These are phyloP conservation scores for Penicillium fuscoglaucum DNA, from an alignment of 2,329 filamentous ascomycete species.

Conservation along the genomic window DNA sequence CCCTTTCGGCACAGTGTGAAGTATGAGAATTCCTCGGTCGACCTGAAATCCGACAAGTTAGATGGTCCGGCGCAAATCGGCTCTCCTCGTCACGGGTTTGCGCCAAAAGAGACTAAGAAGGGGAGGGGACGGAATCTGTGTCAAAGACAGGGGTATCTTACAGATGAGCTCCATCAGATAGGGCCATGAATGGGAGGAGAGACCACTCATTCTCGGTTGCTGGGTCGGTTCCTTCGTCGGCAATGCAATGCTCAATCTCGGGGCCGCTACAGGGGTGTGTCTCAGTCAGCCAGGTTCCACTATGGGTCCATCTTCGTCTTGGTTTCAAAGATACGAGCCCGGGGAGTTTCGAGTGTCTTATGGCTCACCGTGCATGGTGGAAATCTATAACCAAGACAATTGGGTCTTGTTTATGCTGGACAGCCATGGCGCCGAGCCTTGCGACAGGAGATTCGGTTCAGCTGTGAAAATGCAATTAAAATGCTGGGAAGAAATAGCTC, in stretches of 20 bases:
- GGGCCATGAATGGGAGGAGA: conserved; percentile 90
- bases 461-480: background rate
- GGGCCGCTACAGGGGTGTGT: conserved; percentile 65
- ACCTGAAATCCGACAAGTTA: conserved; percentile 32
- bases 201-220: conserved; percentile 85
- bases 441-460: conserved; percentile 1
- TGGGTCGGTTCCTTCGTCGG: conserved; percentile 73
- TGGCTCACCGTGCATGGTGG: conserved; percentile 65
- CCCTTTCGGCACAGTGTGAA: conserved; percentile 76
- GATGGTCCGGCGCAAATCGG: conserved; percentile 1
- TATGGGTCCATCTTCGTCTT: background rate
- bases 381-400: conserved; percentile 80
- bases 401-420: conserved; percentile 56
- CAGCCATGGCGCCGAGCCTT: conserved; percentile 30
- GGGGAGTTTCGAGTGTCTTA: background rate
- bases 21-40: conserved; percentile 96
- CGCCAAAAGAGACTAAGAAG: background rate
- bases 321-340: background rate
- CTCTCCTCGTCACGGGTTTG: background rate
- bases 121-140: background rate
- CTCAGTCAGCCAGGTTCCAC: background rate
- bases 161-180: conserved; percentile 94
- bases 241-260: conserved; percentile 92
- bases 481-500: conserved; percentile 3
- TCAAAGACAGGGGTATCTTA: conserved; percentile 48